These are phyloP conservation scores for Phytopythium mirpurense DNA, from an alignment of 352 stramenopile genomes.

Conservation along the genomic window DNA sequence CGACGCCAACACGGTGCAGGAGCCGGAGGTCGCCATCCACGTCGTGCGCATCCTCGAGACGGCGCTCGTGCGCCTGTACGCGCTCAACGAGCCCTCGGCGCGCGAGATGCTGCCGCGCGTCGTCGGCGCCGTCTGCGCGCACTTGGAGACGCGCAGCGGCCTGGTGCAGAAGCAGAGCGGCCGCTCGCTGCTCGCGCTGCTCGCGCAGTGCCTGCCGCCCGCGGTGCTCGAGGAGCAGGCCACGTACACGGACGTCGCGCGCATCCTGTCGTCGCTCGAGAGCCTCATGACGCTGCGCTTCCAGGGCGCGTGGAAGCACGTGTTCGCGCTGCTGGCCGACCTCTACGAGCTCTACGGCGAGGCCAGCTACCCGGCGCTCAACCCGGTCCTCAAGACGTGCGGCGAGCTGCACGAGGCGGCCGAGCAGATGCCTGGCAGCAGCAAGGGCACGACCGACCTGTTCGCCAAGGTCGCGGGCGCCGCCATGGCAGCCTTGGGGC, in stretches of 20 bases:
- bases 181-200: slow-evolving; percentile 56
- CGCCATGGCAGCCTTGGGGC: slow-evolving; percentile 60
- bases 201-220: slow-evolving; percentile 53
- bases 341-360: slow-evolving; percentile 72
- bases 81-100: slow-evolving; percentile 43
- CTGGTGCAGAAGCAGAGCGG: slow-evolving; percentile 59
- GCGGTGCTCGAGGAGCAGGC: slow-evolving; percentile 48
- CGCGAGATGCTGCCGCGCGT: slow-evolving; percentile 72
- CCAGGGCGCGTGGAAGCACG: slow-evolving; percentile 70
- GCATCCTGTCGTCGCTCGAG: slow-evolving; percentile 70
- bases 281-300: slow-evolving; percentile 82
- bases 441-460: slow-evolving; percentile 42
- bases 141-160: slow-evolving; percentile 56
- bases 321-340: slow-evolving; percentile 68
- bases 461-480: slow-evolving; percentile 61
- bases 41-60: slow-evolving; percentile 62
- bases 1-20: slow-evolving; percentile 52
- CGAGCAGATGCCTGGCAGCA: slow-evolving; percentile 51
- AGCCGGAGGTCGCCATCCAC: slow-evolving; percentile 54
- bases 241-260: slow-evolving; percentile 53
- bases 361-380: slow-evolving; percentile 45
- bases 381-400: slow-evolving; percentile 65
- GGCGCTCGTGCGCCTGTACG: slow-evolving; percentile 59
- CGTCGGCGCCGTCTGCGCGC: slow-evolving; percentile 62
- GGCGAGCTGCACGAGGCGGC: slow-evolving; percentile 78